phyloP scores from a whole-genome alignment of 2,329 filamentous ascomycete genomes.

The Hypoxylon sp. region DNA sequence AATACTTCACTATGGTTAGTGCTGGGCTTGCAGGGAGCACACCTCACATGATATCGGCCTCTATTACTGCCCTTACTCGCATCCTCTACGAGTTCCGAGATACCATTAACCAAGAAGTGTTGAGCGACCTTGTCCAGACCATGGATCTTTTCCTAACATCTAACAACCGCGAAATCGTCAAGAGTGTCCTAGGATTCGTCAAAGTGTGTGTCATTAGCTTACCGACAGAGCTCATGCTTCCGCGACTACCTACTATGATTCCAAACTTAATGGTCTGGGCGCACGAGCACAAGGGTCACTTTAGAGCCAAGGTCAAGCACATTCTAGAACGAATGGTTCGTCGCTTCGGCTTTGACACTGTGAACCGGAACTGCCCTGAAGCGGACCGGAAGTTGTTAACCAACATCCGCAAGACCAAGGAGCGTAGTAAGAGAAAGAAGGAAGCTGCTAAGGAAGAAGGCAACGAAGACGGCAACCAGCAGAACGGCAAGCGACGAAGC shows the following conservation, averaged over 20 bases:
- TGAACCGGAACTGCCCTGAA: constrained; percentile 87
- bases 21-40: constrained; percentile 93
- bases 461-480: constrained; percentile 68
- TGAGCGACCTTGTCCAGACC: constrained; percentile 89
- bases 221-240: constrained; percentile 82
- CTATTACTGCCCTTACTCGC: constrained; percentile 95
- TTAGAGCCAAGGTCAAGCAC: constrained; percentile 97
- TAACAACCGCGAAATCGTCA: constrained; percentile 96
- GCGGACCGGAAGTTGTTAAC: constrained; percentile 89
- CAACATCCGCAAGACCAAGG: constrained; percentile 96
- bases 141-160: constrained; percentile 97
- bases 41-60: constrained; percentile 97
- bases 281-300: constrained; percentile 97
- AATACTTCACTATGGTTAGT: constrained; percentile 98
- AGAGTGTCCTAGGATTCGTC: constrained; percentile 93
- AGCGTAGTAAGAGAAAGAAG: constrained; percentile 92
- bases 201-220: constrained; percentile 94
- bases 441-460: constrained; percentile 73
- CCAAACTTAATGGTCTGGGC: constrained; percentile 96
- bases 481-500: constrained; percentile 65
- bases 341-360: constrained; percentile 85
- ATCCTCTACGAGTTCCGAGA: constrained; percentile 92
- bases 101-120: constrained; percentile 75
- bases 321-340: constrained; percentile 95
- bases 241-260: constrained; percentile 82